Conservation (phyloP, 1,284 basidiomycete genomes). For the Ustilago loliicola region DNA sequence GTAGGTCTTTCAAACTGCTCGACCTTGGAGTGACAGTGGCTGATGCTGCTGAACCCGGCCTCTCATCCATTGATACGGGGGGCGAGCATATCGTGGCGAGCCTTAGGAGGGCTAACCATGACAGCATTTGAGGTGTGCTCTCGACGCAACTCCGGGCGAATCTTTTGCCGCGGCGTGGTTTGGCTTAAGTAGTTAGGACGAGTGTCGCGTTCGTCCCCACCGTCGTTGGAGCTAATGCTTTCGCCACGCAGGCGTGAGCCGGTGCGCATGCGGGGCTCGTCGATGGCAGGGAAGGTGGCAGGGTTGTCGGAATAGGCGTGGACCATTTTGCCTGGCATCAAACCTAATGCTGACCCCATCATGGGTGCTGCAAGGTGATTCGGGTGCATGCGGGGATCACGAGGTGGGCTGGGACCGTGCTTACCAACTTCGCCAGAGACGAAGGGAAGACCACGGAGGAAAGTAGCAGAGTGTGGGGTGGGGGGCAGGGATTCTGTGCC, state of each 20-base stretch:
- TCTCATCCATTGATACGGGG: not conserved
- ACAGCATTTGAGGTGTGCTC: constrained; percentile 45
- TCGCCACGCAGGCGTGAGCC: constrained; percentile 29
- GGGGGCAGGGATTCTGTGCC: constrained; percentile 42
- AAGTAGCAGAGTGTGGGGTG: constrained; percentile 46
- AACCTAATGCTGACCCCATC: constrained; percentile 32
- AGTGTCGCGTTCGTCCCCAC: constrained; percentile 9
- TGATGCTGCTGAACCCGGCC: constrained; percentile 9
- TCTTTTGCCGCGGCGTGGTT: constrained; percentile 29
- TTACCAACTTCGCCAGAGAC: constrained; percentile 7
- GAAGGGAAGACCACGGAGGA: constrained; percentile 28
- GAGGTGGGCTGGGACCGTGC: constrained; percentile 21
- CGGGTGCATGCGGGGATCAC: constrained; percentile 14
- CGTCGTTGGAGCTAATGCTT: constrained; percentile 29
- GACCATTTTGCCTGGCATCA: constrained; percentile 42
- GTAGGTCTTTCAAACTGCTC: constrained; percentile 38
- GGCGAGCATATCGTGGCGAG: not conserved
- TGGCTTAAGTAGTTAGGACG: constrained; percentile 15
- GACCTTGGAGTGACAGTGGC: constrained; percentile 39
- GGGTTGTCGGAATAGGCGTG: constrained; percentile 36
- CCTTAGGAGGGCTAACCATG: constrained; percentile 25
- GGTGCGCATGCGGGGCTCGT: not conserved
- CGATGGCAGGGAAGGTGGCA: constrained; percentile 2
- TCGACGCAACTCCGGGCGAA: constrained; percentile 31
- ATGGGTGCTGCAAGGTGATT: constrained; percentile 11